Conservation (phyloP, 768 basidiomycete genomes). For the Pilatotrama ljubarskyi region DNA sequence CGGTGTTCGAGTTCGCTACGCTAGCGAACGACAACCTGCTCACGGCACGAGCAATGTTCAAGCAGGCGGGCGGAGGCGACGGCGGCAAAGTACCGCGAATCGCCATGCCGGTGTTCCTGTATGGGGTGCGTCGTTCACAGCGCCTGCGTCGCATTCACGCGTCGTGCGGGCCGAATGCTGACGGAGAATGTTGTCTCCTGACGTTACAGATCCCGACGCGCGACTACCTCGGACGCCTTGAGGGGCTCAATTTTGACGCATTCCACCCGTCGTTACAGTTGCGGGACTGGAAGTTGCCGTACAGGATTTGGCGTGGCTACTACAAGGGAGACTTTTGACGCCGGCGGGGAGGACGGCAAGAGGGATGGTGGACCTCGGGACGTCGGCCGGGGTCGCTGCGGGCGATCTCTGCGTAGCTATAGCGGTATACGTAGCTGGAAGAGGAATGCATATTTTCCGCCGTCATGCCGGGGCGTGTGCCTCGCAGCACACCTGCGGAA, state of each 20-base stretch:
- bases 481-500: background rate
- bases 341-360: background rate
- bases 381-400: constrained; percentile 4
- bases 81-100: constrained; percentile 52
- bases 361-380: background rate
- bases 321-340: constrained; percentile 41
- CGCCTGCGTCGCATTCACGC: background rate
- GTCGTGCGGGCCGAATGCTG: constrained; percentile 13
- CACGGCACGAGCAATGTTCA: constrained; percentile 71
- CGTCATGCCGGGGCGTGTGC: background rate
- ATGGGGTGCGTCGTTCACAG: constrained; percentile 54
- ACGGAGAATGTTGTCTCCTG: constrained; percentile 11
- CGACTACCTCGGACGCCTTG: constrained; percentile 63
- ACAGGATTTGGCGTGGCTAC: constrained; percentile 63
- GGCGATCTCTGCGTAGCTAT: constrained; percentile 3
- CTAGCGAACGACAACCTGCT: constrained; percentile 77
- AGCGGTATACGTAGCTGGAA: background rate
- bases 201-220: constrained; percentile 61
- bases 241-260: constrained; percentile 69
- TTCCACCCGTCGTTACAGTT: constrained; percentile 63
- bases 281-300: constrained; percentile 78
- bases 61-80: constrained; percentile 42
- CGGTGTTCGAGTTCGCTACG: constrained; percentile 82
- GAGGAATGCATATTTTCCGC: background rate
- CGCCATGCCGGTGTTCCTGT: constrained; percentile 72